phyloP scores from a whole-genome alignment of 75 land plant genomes.

The Ceratopteris richardii region DNA sequence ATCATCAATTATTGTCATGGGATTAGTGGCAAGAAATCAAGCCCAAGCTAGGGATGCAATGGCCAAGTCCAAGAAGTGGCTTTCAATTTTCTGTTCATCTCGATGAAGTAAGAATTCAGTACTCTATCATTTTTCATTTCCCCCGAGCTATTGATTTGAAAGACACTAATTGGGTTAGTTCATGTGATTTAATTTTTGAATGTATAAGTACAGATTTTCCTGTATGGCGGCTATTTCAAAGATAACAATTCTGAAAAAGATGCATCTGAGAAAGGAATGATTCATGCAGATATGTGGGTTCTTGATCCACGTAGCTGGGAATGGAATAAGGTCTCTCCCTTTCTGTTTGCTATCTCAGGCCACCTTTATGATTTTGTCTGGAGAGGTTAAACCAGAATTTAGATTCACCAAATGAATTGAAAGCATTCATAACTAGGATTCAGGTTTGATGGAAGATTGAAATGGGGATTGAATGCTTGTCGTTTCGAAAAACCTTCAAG shows the following conservation, averaged over 20 bases:
- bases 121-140: no score
- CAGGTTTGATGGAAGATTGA: no score
- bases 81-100: constrained; percentile 78
- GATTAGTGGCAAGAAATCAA: constrained; percentile 97
- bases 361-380: no score
- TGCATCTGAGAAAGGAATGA: constrained; percentile 75
- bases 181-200: not conserved
- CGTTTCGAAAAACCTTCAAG: no score
- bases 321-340: constrained; percentile 78
- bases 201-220: constrained; percentile 51
- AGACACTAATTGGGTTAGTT: no score
- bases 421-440: no score
- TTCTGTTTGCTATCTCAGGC: no score
- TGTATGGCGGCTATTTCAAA: constrained; percentile 97
- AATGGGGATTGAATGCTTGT: no score
- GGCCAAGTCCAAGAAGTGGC: constrained; percentile 96
- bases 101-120: constrained; percentile 85
- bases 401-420: no score
- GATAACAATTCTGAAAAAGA: constrained; percentile 73
- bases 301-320: constrained; percentile 95
- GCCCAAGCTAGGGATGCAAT: constrained; percentile 68
- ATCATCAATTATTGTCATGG: not conserved
- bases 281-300: constrained; percentile 92
- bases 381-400: not conserved
- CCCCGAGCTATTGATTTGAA: no score